Conservation (phyloP, 805 yeast species). For the Hagleromyces aurorensis region DNA sequence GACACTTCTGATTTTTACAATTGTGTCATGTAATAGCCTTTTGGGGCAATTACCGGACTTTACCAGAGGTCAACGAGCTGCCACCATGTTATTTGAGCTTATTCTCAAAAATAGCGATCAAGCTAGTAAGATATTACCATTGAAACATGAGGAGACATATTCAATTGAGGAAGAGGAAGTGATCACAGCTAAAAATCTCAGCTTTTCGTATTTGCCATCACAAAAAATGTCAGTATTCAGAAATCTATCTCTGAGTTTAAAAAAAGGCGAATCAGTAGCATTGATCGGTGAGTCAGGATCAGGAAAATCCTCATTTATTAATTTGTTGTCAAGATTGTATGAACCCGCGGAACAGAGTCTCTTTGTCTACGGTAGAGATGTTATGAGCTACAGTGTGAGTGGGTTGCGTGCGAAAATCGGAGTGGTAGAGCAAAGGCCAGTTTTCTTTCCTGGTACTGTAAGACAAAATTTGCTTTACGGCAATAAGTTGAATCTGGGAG, state of each 20-base stretch:
- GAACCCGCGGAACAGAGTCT: constrained; percentile 32
- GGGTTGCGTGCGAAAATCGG: constrained; percentile 48
- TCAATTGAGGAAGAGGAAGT: constrained; percentile 4
- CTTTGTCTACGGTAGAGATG: constrained; percentile 39
- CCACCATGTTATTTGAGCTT: constrained; percentile 41
- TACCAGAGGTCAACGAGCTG: constrained; percentile 72
- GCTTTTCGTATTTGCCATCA: constrained; percentile 41
- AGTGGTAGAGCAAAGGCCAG: constrained; percentile 69
- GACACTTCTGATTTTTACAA: constrained; percentile 64
- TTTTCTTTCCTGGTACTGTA: constrained; percentile 66
- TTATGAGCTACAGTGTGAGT: constrained; percentile 38
- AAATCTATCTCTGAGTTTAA: constrained; percentile 37
- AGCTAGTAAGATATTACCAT: not conserved
- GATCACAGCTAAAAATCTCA: constrained; percentile 38
- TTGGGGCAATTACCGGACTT: constrained; percentile 69
- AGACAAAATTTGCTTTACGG: constrained; percentile 67
- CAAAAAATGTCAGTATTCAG: constrained; percentile 32
- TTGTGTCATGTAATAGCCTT: constrained; percentile 52
- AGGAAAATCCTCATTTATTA: constrained; percentile 78
- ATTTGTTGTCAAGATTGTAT: constrained; percentile 49
- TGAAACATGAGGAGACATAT: constrained; percentile 5
- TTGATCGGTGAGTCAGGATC: constrained; percentile 83
- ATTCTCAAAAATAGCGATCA: constrained; percentile 15
- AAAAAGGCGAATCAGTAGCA: constrained; percentile 47
- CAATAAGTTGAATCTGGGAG: constrained; percentile 23